phyloP scores from a whole-genome alignment of 495 filamentous ascomycete genomes.

The Tuber magnatum region DNA sequence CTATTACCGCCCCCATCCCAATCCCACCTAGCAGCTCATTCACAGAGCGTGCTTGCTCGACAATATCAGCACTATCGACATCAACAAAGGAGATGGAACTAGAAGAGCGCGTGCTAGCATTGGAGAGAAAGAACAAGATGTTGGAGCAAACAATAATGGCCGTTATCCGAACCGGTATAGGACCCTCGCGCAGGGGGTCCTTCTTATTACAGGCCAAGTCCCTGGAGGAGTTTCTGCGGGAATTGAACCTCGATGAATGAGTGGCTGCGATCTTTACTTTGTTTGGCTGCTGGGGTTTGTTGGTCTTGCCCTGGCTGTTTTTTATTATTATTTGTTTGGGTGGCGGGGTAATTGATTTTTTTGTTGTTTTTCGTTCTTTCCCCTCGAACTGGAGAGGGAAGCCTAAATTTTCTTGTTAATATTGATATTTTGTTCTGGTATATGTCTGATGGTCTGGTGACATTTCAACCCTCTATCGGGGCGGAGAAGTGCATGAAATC shows the following conservation, averaged over 20 bases:
- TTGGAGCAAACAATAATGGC: constrained; percentile 43
- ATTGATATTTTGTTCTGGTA: constrained; percentile 12
- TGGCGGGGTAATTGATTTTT: constrained; percentile 13
- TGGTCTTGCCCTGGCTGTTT: constrained; percentile 21
- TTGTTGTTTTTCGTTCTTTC: constrained; percentile 16
- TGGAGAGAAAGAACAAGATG: constrained; percentile 43
- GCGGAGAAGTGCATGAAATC: background rate
- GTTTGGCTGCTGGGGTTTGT: constrained; percentile 21
- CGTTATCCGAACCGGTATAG: constrained; percentile 38
- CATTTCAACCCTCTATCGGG: background rate
- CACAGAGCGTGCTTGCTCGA: constrained; percentile 3
- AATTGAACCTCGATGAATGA: constrained; percentile 29
- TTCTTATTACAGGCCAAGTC: constrained; percentile 36
- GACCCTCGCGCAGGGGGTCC: constrained; percentile 25
- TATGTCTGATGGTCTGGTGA: background rate
- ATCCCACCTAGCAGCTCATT: background rate
- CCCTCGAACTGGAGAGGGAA: constrained; percentile 8
- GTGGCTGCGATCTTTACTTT: constrained; percentile 15
- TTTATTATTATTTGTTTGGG: constrained; percentile 11
- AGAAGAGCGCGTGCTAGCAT: constrained; percentile 32
- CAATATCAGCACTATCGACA: background rate
- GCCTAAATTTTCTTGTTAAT: constrained; percentile 16
- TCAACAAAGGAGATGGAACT: constrained; percentile 37
- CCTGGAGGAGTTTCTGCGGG: constrained; percentile 37
- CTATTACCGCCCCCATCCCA: background rate